Base-by-base conservation (phyloP, 2,329 filamentous ascomycete species). In the Fusarium sp. region DNA sequence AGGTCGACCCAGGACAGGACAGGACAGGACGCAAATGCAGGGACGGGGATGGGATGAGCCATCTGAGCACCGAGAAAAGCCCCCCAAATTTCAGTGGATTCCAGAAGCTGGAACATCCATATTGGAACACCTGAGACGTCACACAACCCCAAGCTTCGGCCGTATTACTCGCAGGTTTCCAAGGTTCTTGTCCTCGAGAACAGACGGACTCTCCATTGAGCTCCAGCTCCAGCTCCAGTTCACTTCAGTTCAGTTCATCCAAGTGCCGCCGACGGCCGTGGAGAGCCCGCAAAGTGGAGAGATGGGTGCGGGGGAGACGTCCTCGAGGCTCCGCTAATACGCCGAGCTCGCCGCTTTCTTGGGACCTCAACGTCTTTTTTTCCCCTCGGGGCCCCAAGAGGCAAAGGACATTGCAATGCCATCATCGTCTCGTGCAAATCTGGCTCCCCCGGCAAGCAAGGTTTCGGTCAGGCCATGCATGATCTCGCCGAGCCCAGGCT, bases 241-340 rank as follows among this genome's bases (percentile, higher is more conserved):
- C 17, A 72, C 27, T 51, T 27, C 46, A 51, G 27, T 29, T 27
- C 46, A 51, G 46, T 29, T 51, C 17, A 72, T 62, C 44, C 60
- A 74, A 74, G 67, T 74, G 67, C 55, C 67, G 71, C 71, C 64
- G 64, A 71, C 71, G 64, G 71, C 71, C 71, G 71, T 73, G 71
- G 67, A 73, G 71, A 74, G 71, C 60, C 71, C 71, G 71, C 61
- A 53, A 59, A 71, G 71, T 73, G 71, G 71, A 27, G 71, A 73
- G 67, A 64, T 73, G 62, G 71, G 73, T 77, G 75, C 75, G 75
- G 75, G 75, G 75, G 75, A 75, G 71, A 73, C 69, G 68, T 46
- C 57, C 56, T 61, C 61, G 61, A 70, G 64, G 72, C 75, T 77
- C 76, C 76, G 75, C 76, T 77, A 78, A 78, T 78, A 77, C 74